Evolutionary conservation across 345 rosid species (phyloP), one percentile per base, ranked within the genome.

Genomic region (Heritiera littoralis): DNA sequence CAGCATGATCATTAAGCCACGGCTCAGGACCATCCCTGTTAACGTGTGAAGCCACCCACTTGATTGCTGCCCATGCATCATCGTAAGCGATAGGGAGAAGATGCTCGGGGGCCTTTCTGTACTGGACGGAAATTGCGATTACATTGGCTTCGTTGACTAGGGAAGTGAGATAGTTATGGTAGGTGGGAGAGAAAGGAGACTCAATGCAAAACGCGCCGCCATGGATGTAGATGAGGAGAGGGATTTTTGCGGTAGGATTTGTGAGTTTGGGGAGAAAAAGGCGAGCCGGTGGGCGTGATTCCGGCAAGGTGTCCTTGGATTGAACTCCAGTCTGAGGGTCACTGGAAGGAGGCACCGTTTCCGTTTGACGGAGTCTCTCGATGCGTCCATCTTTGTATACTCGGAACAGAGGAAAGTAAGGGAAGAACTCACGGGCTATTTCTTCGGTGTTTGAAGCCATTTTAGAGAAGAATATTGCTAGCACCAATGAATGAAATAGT

Each of bases 81-180:
- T 90, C 90, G 28, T 88, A 86, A 0, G 85, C 88, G 6, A 66
- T 51, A 1, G 93, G 98, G n/a, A 92, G 74, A 54, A 83, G 89
- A 56, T 85, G 78, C 75, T 92, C 97, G 9, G 94, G 98, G 41
- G 89, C 94, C 48, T 87, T 83, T 59, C 94, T 83, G 77, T 86
- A 89, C 67, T 87, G 87, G n/a, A 91, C 77, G 0, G 91, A 85
- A 67, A 88, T 81, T 3, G 86, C 90, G 13, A 89, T 49, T 17
- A 86, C 70, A 32, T 83, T 58, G 2, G 91, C 84, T 0, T 79
- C 76, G 49, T 84, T 65, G 12, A 80, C 89, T 0, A 87, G 58
- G 56, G 81, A 11, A 2, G 43, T 72, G 74, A 89, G 75, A 58
- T 80, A 85, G 46, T 75, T 67, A 17, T 86, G 85, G 82, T 72